Evolutionary conservation across 352 stramenopile species (phyloP), one percentile per base, ranked within the genome.

Genomic region (Phytophthora cryptogea): DNA sequence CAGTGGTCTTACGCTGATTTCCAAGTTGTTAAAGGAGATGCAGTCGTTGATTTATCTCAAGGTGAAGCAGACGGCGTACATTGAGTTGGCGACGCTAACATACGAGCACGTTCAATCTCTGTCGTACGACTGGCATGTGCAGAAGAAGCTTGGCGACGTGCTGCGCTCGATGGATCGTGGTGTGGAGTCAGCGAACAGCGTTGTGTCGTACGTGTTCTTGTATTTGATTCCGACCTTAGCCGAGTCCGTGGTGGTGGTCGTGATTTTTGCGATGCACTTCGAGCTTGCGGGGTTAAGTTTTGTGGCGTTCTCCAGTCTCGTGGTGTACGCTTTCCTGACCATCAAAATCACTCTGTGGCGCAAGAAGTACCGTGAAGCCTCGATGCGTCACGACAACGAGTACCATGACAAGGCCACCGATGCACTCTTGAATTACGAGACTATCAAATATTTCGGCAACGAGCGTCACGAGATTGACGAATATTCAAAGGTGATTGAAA

Each of bases 171-270:
- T 98, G 89, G 90, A 98, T 67, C 78, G 94, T 20, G 92, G 93
- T 39, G 88, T 97, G 27, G 82, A 94, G 53, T 95, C 91, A n/a
- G 91, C 91, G 30, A 96, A 97, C 71, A 95, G 84, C 28, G 85
- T 99, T 23, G 97, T 99, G 64, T 98, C 96, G 41, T 99, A 99
- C 70, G 74, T 98, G 11, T 99, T 99, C 54, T 60, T 99, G 8
- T 98, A 97, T 59, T 67, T 99, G 16, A 79, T 98, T 33, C 97
- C 97, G 26, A 97, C 96, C 23, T 62, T 99, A 30, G 85, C 75
- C 11, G 97, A 99, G 74, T 97, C 88, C 47, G 90, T 98, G 35
- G 98, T 98, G 54, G 94, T 97, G 26, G 90, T 96, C 32, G 74
- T 96, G 37, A 96, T 97, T 62, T 96, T 96, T 42, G 85, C 86